Evolutionary conservation across 768 basidiomycete genomes (phyloP), one percentile per base, ranked within the genome.

Genomic region (Ramaria rubella): DNA sequence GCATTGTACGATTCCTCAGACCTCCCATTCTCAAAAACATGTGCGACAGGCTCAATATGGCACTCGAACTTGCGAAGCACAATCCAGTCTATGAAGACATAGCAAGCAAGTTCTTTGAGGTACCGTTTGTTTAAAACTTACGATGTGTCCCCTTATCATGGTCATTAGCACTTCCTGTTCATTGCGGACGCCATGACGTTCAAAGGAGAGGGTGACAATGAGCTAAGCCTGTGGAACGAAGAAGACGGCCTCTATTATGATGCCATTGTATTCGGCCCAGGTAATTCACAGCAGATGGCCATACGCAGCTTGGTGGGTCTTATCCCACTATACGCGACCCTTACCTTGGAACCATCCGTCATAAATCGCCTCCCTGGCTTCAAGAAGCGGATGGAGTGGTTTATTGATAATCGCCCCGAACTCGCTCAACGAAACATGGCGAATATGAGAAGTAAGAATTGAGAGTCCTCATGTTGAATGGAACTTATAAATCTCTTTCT

Each of bases 101-200:
- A 59, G 96, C 96, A 23, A 96, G 94, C 49, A 99, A 99, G 70
- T 96, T 96, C 69, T 93, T 96, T 57, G 89, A 93, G 78, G 87
- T 83, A 46, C 26, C 70, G 60, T 23, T 49, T n/a, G 23, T 14
- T n/a, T 44, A 49, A 29, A 12, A 30, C 8, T 42, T n/a, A 17
- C 42, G 17, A n/a, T 30, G 21, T 40, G 21, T 45, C 26, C n/a
- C 38, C 50, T 56, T 31, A 15, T 19, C 61, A 59, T 23, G 49
- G 57, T 38, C n/a, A 19, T 27, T 64, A 94, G 87, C 94, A 98
- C 70, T 99, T 98, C 72, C 86, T 98, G 65, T 95, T 94, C 76
- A 99, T 99, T 52, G 83, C 96, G 8, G 96, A 99, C 68, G 96
- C 96, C 7, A 98, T 99, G 96, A 96, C 96, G 1, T 97, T 81